Base-by-base conservation (phyloP, 768 basidiomycete species). In the Candolleomyces aberdarensis region DNA sequence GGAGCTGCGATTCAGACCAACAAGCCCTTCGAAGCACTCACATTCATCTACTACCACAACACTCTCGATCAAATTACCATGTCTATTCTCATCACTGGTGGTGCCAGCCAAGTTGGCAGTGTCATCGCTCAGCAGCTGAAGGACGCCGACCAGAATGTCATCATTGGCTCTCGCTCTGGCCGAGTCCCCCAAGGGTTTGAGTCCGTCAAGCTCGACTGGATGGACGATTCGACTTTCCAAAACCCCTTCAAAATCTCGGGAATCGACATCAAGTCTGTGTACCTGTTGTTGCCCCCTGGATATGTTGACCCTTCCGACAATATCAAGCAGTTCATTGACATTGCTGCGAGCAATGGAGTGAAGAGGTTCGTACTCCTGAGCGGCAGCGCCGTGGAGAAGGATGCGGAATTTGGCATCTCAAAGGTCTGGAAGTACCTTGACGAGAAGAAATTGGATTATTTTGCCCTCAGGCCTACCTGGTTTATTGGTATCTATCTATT, bases 81-180 rank as follows among this genome's bases (percentile, higher is more conserved):
- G 71, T 61, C 69, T 15, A 70, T 71, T 31, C 66, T 72, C 26
- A 65, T 71, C 62, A 69, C 58, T 29, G 71, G 70, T 15, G 70
- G 69, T n/a, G 70, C 70, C 9, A 70, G 71, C 20, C 69, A 66
- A 26, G 64, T 70, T 31, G 63, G 64, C 6, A 58, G 41, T 13
- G 65, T 57, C 19, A 51, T 70, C 10, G 69, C 69, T 15, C 62
- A 58, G 0, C 61, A 65, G 9, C 54, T 71, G 6, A 60, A 67
- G 15, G 52, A 57, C 17, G 63, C 66, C 1, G 60, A 64, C 1
- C 66, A 67, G n/a, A 13, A 20, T 5, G 54, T 56, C 39, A 14
- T 56, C 40, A 41, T 56, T 17, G 54, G 31, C 3, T 56, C 54
- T 26, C 54, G 54, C 22, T 56, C 54, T n/a, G 54, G 54, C 8